Conservation (phyloP, 2,329 filamentous ascomycete genomes). For the Lojkania enalia region DNA sequence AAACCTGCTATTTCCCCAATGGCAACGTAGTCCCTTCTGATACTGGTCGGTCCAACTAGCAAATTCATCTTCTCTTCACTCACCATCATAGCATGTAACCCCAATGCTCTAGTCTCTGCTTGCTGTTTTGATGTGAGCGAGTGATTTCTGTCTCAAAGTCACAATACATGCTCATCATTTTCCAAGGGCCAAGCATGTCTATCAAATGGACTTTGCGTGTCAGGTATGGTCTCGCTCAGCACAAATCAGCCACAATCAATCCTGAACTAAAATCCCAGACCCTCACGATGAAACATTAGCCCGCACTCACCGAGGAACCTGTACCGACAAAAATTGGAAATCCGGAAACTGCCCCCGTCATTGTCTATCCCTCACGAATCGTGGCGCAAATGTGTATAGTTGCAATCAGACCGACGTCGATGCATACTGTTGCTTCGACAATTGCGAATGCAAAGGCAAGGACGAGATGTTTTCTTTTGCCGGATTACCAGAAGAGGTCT, state of each 20-base stretch:
- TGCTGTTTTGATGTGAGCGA: conserved; percentile 28
- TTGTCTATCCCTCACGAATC: conserved; percentile 26
- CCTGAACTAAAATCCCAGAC: conserved; percentile 11
- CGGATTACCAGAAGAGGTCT: conserved; percentile 20
- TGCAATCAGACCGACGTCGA: conserved; percentile 29
- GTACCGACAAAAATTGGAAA: conserved; percentile 31
- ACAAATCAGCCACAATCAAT: not conserved
- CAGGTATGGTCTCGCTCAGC: conserved; percentile 9
- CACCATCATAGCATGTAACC: conserved; percentile 14
- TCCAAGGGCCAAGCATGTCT: conserved; percentile 31
- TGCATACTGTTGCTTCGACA: conserved; percentile 33
- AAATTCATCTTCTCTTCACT: not conserved
- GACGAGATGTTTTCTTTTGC: conserved; percentile 27
- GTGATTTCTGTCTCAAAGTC: not conserved
- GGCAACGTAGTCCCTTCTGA: conserved; percentile 8
- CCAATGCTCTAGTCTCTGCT: conserved; percentile 22
- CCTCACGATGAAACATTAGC: conserved; percentile 23
- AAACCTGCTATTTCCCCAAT: conserved; percentile 18
- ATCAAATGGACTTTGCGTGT: conserved; percentile 35
- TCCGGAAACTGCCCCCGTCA: conserved; percentile 28
- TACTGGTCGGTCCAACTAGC: conserved; percentile 12
- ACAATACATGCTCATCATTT: conserved; percentile 1
- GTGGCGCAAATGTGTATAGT: conserved; percentile 29
- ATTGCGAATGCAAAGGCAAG: conserved; percentile 25
- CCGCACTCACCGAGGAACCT: conserved; percentile 30